Base-by-base conservation (phyloP, 23 red algal genomes). In the Gracilaria vermiculophylla region DNA sequence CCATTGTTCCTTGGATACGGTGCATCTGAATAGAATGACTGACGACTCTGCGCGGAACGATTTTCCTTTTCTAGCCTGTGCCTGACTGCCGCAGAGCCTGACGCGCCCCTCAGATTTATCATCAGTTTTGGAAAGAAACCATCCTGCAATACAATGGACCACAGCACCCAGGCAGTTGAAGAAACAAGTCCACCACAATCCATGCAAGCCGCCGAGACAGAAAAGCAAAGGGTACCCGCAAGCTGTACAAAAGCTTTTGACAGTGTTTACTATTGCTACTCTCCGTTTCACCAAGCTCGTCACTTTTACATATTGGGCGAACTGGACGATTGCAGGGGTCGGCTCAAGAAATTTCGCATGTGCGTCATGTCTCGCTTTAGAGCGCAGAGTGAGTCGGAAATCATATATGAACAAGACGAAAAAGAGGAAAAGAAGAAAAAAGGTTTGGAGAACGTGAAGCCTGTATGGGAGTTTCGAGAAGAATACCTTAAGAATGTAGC, bases 241-340 rank as follows among this genome's bases (percentile, higher is more conserved):
- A 80, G 43, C 56, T 90, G 86, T 78, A 69, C 86, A 42, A 77
- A 90, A 53, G 86, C 86, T 23, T 90, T 90, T 61, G 86, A 90
- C 86, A 80, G 73, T 33, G 31, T 90, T 4, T 90, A 90, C 43
- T 90, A 43, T 71, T 90, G 86, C 73, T 90, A 90, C 41, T 90
- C 86, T 5, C 86, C 86, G n/a, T 77, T 90, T 41, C 75, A 90
- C 45, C 86, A 90, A 80, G 86, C 55, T 4, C 72, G 75, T 39
- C 40, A 80, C 21, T 79, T 78, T 33, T 90, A 90, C 60, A 78
- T 70, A 19, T 60, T 37, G 20, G 86, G 86, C 33, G 52, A 80
- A 64, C 56, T 90, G 21, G 86, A 90, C 62, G 86, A 90, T 39
- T 90, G 86, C 73, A 70, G 86, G 40, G 86, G 86, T 53, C 72